Evolutionary conservation across 306 rosid genomes (phyloP).

Genomic region (Cicer pinnatifidum): DNA sequence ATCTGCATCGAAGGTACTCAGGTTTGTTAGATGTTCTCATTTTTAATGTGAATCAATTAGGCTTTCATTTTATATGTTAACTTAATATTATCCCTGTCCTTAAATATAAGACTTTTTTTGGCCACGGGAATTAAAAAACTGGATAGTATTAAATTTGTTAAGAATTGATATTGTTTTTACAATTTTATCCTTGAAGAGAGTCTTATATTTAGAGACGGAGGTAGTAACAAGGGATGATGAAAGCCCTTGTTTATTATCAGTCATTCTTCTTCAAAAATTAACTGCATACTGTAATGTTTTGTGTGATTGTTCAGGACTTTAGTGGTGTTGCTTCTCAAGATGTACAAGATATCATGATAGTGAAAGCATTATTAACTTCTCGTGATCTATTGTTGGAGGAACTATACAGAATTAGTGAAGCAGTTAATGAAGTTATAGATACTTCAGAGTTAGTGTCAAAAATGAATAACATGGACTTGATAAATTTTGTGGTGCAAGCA

Average conservation of each 20-base stretch:
- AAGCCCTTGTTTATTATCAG: neutral
- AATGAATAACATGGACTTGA: conserved; percentile 60
- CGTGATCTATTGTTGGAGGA: conserved; percentile 81
- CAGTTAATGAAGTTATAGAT: conserved; percentile 63
- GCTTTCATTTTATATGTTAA: conserved; percentile 8
- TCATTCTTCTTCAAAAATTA: conserved; percentile 42
- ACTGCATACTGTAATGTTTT: conserved; percentile 47
- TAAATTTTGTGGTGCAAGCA: conserved; percentile 50
- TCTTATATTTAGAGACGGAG: no score
- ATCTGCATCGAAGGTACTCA: conserved; percentile 57
- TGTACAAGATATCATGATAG: conserved; percentile 54
- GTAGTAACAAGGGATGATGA: neutral
- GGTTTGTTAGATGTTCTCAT: conserved; percentile 62
- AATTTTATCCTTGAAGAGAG: no score
- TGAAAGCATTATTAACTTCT: conserved; percentile 70
- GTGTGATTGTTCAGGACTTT: conserved; percentile 54
- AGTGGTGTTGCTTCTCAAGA: conserved; percentile 53
- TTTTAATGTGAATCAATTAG: conserved; percentile 35
- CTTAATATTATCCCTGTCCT: no score
- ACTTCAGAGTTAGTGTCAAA: conserved; percentile 67
- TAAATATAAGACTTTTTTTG: no score
- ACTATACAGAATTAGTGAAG: conserved; percentile 68
- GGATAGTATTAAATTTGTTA: no score
- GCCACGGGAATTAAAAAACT: no score
- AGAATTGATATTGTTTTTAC: no score